Conservation (phyloP, 768 basidiomycete species). For the Podaxis sp. region DNA sequence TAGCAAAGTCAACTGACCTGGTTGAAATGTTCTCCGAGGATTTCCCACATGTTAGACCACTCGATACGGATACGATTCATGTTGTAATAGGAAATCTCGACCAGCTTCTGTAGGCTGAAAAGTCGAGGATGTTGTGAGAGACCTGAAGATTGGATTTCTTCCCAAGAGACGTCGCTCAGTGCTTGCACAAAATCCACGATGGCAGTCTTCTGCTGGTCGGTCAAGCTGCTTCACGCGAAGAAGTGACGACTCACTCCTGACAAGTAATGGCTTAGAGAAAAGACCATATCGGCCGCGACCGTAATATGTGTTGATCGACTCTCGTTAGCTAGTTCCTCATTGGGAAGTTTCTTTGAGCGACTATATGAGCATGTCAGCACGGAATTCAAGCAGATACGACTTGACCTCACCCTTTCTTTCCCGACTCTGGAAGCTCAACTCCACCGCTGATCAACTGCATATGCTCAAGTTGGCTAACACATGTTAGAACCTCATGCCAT, state of each 20-base stretch:
- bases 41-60: constrained; percentile 98
- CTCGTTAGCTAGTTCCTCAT: constrained; percentile 95
- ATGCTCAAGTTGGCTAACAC: constrained; percentile 97
- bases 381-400: constrained; percentile 2
- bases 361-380: constrained; percentile 23
- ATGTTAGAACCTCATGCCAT: constrained; percentile 95
- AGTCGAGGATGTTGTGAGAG: constrained; percentile 90
- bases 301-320: constrained; percentile 98
- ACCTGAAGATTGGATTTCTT: constrained; percentile 97
- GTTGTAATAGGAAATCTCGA: constrained; percentile 99
- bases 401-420: constrained; percentile 72
- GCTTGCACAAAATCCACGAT: constrained; percentile 98
- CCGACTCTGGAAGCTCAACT: constrained; percentile 76
- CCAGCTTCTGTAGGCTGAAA: constrained; percentile 96
- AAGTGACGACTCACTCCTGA: constrained; percentile 72
- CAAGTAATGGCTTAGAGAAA: constrained; percentile 91
- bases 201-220: constrained; percentile 60
- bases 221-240: background rate
- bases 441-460: constrained; percentile 97
- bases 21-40: constrained; percentile 98
- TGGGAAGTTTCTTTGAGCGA: constrained; percentile 63
- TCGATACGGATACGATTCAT: constrained; percentile 98
- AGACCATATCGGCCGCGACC: constrained; percentile 99
- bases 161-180: constrained; percentile 96
- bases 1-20: constrained; percentile 54